Percentiles rank a stretch among this genome's conserved stretches.
Evolutionary conservation across 1,284 basidiomycete species (phyloP).

Genomic region (Ceratobasidium theobromae): DNA sequence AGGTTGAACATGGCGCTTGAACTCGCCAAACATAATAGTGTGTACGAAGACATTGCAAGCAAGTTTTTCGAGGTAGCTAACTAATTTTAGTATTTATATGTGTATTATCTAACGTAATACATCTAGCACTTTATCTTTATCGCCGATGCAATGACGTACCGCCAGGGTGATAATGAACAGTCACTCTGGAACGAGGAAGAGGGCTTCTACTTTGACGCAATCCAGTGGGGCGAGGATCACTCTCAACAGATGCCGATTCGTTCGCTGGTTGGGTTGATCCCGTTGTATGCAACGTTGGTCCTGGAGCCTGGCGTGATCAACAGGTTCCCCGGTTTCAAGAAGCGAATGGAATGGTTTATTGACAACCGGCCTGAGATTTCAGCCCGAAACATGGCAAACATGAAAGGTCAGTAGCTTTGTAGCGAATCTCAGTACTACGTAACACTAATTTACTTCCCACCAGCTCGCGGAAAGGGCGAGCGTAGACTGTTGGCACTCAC

Average conservation of each 20-base stretch:
- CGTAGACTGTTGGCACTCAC: constrained; percentile 87
- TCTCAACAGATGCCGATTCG: constrained; percentile 89
- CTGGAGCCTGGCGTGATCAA: constrained; percentile 88
- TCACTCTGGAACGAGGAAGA: constrained; percentile 96
- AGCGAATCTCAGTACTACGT: background rate
- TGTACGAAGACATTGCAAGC: constrained; percentile 99
- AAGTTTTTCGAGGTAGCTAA: constrained; percentile 89
- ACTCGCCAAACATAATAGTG: constrained; percentile 94
- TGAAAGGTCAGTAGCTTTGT: constrained; percentile 61
- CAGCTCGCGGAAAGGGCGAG: constrained; percentile 79
- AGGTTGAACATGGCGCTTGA: constrained; percentile 97
- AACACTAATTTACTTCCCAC: background rate
- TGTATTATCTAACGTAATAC: background rate
- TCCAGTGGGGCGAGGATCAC: constrained; percentile 83
- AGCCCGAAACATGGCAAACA: constrained; percentile 93
- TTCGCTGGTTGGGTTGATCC: constrained; percentile 93
- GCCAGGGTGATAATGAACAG: constrained; percentile 64
- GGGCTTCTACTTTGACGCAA: constrained; percentile 98
- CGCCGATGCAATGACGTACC: constrained; percentile 96
- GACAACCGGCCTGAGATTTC: constrained; percentile 88
- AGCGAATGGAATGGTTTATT: constrained; percentile 98
- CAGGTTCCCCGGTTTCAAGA: constrained; percentile 95
- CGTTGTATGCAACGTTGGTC: constrained; percentile 91
- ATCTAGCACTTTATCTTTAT: constrained; percentile 91
- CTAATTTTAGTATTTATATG: background rate